Base-by-base conservation (phyloP, 2,329 filamentous ascomycete species). In the Fusarium subglutinans region DNA sequence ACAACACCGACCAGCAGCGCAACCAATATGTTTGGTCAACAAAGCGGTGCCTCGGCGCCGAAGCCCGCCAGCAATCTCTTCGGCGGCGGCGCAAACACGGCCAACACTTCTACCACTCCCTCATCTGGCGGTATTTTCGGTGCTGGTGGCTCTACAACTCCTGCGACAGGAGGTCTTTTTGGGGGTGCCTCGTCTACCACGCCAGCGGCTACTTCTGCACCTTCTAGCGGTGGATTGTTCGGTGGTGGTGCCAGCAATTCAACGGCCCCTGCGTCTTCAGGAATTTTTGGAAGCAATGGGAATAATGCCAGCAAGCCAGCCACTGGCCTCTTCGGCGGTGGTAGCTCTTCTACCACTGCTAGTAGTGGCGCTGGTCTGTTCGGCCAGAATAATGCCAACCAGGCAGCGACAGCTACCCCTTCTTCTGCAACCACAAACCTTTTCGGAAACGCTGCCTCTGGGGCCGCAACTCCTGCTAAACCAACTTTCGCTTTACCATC, bases 401-500 rank as follows among this genome's bases (percentile, higher is more conserved):
- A 77, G 53, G 26, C 66, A 17, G 68, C 54, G 50, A 61, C 75
- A 18, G 69, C 81, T 9, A 67, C 78, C 13, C 70, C 77, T 37
- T 66, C 80, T n/a, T 63, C 76, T 17, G 74, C 80, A 35, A 73
- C 81, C 24, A 65, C 78, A 26, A 77, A 80, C 24, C 62, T 83
- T 11, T 84, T 84, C 40, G 75, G 75, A n/a, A 76, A 67, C 22
- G 55, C 76, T 35, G 58, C 76, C 48, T 77, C 78, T 41, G 77
- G 69, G 22, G 73, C 84, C 28, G 79, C 82, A 26, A 83, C 84
- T 56, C 80, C 82, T 30, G 81, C 82, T n/a, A 89, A 89, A 79
- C 84, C 87, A 22, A 68, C 83, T 60, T 85, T 88, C 63, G 74
- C 80, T n/a, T 76, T 88, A 40, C 82, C 83, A 61, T 89, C 88